Percentiles rank a stretch among this genome's conserved stretches.
Evolutionary conservation across 306 rosid species (phyloP).

Genomic region (Dryas alaskensis): DNA sequence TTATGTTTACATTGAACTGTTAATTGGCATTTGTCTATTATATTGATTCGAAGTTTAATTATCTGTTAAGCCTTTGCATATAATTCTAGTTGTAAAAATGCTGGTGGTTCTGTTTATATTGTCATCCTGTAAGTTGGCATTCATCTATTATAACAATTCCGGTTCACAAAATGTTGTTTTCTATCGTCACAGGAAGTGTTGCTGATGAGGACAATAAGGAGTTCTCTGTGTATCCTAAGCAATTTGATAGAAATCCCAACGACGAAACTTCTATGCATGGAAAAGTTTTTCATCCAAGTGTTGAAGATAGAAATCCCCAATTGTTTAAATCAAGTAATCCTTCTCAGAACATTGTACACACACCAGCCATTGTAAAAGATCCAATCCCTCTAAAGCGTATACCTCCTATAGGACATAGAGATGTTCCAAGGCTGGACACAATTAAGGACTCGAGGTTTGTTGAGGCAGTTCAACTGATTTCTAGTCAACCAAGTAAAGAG

Average conservation of each 20-base stretch:
- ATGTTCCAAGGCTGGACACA: slow-evolving; percentile 45
- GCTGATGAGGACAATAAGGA: slow-evolving; percentile 42
- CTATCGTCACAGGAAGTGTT: slow-evolving; percentile 35
- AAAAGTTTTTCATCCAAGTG: slow-evolving; percentile 39
- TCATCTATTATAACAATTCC: slow-evolving; percentile 6
- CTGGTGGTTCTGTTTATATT: too few relatives aligned
- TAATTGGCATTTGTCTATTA: background rate
- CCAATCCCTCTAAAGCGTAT: slow-evolving; percentile 40
- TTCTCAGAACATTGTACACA: slow-evolving; percentile 42
- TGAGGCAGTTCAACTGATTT: slow-evolving; percentile 53
- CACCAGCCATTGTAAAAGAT: slow-evolving; percentile 45
- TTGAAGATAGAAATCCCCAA: slow-evolving; percentile 49
- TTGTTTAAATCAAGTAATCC: slow-evolving; percentile 39
- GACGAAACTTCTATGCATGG: slow-evolving; percentile 43
- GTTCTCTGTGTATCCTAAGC: slow-evolving; percentile 51
- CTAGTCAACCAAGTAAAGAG: slow-evolving; percentile 50
- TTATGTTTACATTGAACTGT: slow-evolving; percentile 5
- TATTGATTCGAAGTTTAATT: background rate
- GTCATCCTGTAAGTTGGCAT: background rate
- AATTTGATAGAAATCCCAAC: slow-evolving; percentile 45
- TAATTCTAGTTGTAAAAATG: background rate
- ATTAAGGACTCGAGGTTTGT: slow-evolving; percentile 44
- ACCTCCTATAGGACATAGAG: slow-evolving; percentile 48
- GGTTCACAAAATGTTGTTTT: background rate
- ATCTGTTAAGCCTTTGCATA: background rate